Base-by-base conservation (phyloP, 345 rosid species). In the Orychophragmus violaceus region DNA sequence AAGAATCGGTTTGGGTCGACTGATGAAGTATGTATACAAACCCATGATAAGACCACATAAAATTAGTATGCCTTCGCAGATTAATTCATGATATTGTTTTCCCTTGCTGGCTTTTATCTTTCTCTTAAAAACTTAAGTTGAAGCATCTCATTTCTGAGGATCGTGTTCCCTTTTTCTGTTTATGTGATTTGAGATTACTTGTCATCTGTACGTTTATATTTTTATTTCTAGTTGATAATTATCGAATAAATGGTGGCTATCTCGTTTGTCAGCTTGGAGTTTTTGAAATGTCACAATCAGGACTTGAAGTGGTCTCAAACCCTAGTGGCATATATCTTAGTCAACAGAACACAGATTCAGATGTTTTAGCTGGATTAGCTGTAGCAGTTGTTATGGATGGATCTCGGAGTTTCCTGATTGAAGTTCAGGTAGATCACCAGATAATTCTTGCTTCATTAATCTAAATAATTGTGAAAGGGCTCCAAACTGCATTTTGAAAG, bases 1-100 rank as follows among this genome's bases (percentile, higher is more conserved):
- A 92, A 92, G 84, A 92, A 92, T 73, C 95, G 98, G 36, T 92
- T 84, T 76, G 98, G 98, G 46, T 89, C 93, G 52, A 85, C 87
- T 2, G 96, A 93, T 76, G 98, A 93, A 88, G 98, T 92, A 60
- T 68, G 78, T 66, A 9, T 36, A 21, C 60, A 46, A n/a, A 33
- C 27, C 16, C 64, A 19, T 55, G 24, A 27, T 37, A 65, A 52
- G 27, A 44, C 18, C 56, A 67, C 46, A 12, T 35, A 21, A 42
- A 14, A 6, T 17, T 44, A 33, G 25, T 51, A 64, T 71, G 24
- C 58, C 23, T 35, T 48, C 17, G 42, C n/a, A 39, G 10, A 68
- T 42, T 62, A 4, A 5, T 14, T 41, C 46, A 41, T 39, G 25
- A n/a, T 51, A 11, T 29, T 60, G 14, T 21, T 17, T 39, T 60